Evolutionary conservation across 345 rosid genomes (phyloP), one percentile per base, ranked within the genome.

Genomic region (Camelina neglecta): DNA sequence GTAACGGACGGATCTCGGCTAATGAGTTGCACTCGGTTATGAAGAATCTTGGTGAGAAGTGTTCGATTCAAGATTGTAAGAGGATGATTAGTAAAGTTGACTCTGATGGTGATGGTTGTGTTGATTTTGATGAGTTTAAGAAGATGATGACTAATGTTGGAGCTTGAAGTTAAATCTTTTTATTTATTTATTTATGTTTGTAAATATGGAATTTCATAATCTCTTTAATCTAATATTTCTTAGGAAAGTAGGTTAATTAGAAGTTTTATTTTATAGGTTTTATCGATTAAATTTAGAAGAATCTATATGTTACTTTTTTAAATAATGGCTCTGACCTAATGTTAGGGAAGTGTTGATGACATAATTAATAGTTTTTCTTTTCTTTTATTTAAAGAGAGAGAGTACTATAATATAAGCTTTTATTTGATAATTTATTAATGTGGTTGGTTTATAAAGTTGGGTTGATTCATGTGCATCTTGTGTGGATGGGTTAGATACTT

Each of bases 61-160:
- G 88, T 59, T 74, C 85, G 12, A 6, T 89, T 47, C 63, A 58
- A 21, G 98, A 93, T 36, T 93, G 98, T 53, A 69, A 13, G 39
- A 87, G 76, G 79, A 93, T 93, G 98, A 93, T 93, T 39, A 82
- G 84, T 23, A 85, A 89, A 57, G 98, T 93, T 8, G 98, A 93
- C 56, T 67, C 79, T 49, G 95, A 93, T 65, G 98, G 98, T 38
- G 98, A 93, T 11, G 98, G 96, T 49, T 83, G 76, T 60, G 95
- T 93, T 39, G 86, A 93, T 64, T 93, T 93, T 64, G 91, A 90
- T 75, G 98, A 93, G 86, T 93, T 93, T 24, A 90, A 90, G 90
- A 83, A 73, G 86, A 93, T 93, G 98, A 93, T 93, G 98, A 12
- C 3, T 24, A 62, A 72, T 15, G 76, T 53, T 49, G 51, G 38